Evolutionary conservation across 306 rosid genomes (phyloP).

Genomic region (Malus asiatica): DNA sequence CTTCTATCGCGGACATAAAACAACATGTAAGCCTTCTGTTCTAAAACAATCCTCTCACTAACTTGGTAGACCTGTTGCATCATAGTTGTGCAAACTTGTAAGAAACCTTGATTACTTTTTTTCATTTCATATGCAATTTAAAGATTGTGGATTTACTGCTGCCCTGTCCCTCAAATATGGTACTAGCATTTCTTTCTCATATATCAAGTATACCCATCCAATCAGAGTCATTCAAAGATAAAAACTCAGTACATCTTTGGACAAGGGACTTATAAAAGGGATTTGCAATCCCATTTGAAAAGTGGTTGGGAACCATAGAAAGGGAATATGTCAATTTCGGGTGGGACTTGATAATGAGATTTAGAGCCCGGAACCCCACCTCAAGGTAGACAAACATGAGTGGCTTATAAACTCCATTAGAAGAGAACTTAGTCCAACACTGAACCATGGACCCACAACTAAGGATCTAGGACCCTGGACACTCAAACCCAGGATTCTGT

Average conservation of each 20-base stretch:
- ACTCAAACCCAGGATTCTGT: neutral
- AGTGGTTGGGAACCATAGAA: neutral
- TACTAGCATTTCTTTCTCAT: neutral
- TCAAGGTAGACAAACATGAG: neutral
- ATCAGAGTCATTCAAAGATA: neutral
- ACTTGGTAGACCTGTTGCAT: slow-evolving; percentile 63
- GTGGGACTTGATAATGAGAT: neutral
- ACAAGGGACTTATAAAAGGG: neutral
- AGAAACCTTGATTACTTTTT: neutral
- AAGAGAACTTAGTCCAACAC: neutral
- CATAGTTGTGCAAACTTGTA: slow-evolving; percentile 2
- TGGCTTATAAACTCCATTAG: neutral
- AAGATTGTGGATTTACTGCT: neutral
- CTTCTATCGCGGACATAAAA: slow-evolving; percentile 88
- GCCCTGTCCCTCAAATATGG: neutral
- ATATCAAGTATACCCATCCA: neutral
- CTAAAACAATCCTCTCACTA: slow-evolving; percentile 66
- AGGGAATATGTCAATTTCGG: neutral
- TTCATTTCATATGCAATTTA: neutral
- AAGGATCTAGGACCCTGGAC: neutral
- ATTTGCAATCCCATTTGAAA: neutral
- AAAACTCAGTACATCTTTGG: neutral
- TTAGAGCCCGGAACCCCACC: neutral
- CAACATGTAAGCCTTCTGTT: slow-evolving; percentile 95
- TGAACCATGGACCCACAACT: neutral